These are phyloP conservation scores for Nosema muscidifuracis DNA, from an alignment of 371 early-diverging fungal genomes.

Conservation along the genomic window DNA sequence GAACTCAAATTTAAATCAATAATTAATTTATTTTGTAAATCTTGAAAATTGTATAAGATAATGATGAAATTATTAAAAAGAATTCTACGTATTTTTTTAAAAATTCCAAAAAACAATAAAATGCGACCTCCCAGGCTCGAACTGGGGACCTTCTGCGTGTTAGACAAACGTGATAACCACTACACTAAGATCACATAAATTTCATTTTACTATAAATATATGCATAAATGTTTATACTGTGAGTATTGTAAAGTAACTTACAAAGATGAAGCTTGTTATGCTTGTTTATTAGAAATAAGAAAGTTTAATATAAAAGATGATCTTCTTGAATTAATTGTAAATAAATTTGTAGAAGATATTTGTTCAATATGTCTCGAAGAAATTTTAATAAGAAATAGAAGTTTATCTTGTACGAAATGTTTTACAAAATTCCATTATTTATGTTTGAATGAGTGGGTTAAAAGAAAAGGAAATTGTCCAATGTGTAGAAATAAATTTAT, in stretches of 20 bases:
- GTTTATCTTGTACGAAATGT: background rate
- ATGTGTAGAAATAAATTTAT: background rate
- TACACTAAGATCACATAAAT: conserved; percentile 73
- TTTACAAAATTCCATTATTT: background rate
- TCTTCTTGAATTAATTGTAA: background rate
- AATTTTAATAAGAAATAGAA: background rate
- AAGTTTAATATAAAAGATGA: background rate
- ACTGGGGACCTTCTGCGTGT: conserved; percentile 78
- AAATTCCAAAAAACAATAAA: no score
- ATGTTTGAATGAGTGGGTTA: background rate
- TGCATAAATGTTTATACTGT: background rate
- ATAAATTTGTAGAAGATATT: background rate
- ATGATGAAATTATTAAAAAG: no score
- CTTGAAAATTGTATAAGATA: no score
- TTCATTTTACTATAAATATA: background rate
- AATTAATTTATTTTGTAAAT: no score
- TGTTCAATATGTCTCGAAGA: conserved; percentile 9
- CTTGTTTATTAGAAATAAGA: background rate
- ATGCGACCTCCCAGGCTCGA: conserved; percentile 68
- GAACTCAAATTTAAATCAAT: no score
- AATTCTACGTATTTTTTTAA: no score
- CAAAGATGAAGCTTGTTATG: background rate
- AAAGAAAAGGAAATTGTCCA: background rate
- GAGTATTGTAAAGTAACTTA: background rate
- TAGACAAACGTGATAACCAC: conserved; percentile 82